Conservation (phyloP, 371 early-diverging fungal species). For the Mucor sp. region DNA sequence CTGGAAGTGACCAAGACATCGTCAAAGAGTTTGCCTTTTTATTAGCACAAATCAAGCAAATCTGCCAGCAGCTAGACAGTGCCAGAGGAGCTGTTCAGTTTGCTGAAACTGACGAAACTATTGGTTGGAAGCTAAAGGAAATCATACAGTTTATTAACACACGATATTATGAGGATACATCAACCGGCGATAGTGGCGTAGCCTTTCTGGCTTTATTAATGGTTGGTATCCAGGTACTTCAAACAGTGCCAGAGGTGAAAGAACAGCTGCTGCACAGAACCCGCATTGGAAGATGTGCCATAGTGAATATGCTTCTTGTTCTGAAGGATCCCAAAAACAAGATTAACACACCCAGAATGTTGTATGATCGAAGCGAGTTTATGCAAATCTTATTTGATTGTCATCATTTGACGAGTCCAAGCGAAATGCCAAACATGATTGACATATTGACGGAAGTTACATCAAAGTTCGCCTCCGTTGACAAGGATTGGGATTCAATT, state of each 20-base stretch:
- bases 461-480: not conserved
- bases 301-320: not conserved
- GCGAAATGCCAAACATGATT: not conserved
- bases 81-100: constrained; percentile 7
- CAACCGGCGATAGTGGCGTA: not conserved
- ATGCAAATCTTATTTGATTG: not conserved
- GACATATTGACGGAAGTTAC: not conserved
- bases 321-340: not conserved
- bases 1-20: not conserved
- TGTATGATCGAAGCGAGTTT: not conserved
- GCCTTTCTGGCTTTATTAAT: not conserved
- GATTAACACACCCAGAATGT: not conserved
- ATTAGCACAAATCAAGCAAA: not conserved
- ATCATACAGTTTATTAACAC: not conserved
- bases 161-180: not conserved
- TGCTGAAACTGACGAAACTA: not conserved
- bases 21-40: not conserved
- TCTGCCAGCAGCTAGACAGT: constrained; percentile 7
- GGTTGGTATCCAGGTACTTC: not conserved
- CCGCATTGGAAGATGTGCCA: not conserved
- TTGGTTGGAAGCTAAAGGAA: not conserved
- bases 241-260: not conserved
- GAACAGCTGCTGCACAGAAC: not conserved
- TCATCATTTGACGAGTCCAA: not conserved
- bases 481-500: not conserved